Evolutionary conservation across 202 grass and related monocot species (phyloP), one percentile per base, ranked within the genome.

Genomic region (Eragrostis tef): DNA sequence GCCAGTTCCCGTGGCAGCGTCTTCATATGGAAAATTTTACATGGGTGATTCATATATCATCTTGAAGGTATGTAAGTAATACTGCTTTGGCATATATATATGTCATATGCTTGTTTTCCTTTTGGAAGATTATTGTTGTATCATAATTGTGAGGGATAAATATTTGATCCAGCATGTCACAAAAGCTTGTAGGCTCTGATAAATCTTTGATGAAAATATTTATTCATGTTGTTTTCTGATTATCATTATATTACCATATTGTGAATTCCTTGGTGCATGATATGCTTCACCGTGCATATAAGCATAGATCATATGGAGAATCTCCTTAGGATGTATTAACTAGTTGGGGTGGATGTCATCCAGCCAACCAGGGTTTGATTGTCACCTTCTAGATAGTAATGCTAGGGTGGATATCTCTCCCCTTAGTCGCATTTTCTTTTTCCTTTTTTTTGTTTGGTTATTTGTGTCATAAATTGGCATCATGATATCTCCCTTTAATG

Each of bases 31-130:
- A 61, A 99, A 96, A 78, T 99, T 99, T 84, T 99, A 93, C 62
- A 88, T 87, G 72, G 96, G 93, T 53, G 96, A 99, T 92, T 93
- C 96, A 56, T 99, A 99, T 67, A 90, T 99, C 67, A 85, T 99
- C 66, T 73, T 99, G 70, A 99, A 90, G 96, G 96, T 99, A 88
- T 34, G 75, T 6, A 6, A 12, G 1, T 42, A 76, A 29, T 77
- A 81, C 36, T 73, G 31, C 21, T n/a, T 71, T 48, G 29, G 58
- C n/a, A n/a, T 39, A 39, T 83, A 52, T 41, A 25, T 27, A 84
- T 15, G 17, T 22, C 13, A 11, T 27, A 22, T 53, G 3, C 26
- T 21, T 53, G 1, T 12, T 79, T 73, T 77, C 63, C 5, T 71
- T 80, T 72, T 42, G 14, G 5, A 65, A 77, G 36, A 85, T 76